These are phyloP conservation scores for Podospora sp. DNA, from an alignment of 495 filamentous ascomycete genomes.

Conservation along the genomic window DNA sequence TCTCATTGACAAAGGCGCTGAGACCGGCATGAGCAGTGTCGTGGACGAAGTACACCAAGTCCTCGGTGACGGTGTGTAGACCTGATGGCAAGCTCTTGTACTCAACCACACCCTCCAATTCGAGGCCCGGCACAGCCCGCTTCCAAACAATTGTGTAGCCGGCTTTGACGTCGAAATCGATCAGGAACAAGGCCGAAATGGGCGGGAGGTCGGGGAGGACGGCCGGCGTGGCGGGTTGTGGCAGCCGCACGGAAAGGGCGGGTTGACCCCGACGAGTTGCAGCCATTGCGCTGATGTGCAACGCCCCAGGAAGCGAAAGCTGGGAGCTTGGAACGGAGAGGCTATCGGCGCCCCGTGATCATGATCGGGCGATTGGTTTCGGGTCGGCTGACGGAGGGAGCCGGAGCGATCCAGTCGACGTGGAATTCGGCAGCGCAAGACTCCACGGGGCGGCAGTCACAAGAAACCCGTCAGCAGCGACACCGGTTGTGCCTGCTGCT, in stretches of 20 bases:
- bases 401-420: not conserved
- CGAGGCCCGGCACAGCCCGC: conserved; percentile 66
- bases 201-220: conserved; percentile 63
- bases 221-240: conserved; percentile 32
- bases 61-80: conserved; percentile 82
- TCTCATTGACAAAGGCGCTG: conserved; percentile 86
- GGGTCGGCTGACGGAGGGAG: not conserved
- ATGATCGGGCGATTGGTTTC: conserved; percentile 15
- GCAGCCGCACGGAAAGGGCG: conserved; percentile 51
- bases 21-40: conserved; percentile 76
- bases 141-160: conserved; percentile 90
- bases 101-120: conserved; percentile 87
- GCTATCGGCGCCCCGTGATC: conserved; percentile 15
- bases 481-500: not conserved
- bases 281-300: conserved; percentile 43
- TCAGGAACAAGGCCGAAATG: conserved; percentile 81
- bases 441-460: not conserved
- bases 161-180: conserved; percentile 83
- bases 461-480: not conserved
- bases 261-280: conserved; percentile 54
- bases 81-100: conserved; percentile 94
- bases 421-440: conserved; percentile 4
- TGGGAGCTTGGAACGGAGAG: not conserved
- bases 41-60: conserved; percentile 93
- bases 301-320: not conserved